Percentiles rank a stretch among this genome's conserved stretches.
These are phyloP conservation scores for Silene conica DNA, from an alignment of 148 eudicot genomes.

Conservation along the genomic window DNA sequence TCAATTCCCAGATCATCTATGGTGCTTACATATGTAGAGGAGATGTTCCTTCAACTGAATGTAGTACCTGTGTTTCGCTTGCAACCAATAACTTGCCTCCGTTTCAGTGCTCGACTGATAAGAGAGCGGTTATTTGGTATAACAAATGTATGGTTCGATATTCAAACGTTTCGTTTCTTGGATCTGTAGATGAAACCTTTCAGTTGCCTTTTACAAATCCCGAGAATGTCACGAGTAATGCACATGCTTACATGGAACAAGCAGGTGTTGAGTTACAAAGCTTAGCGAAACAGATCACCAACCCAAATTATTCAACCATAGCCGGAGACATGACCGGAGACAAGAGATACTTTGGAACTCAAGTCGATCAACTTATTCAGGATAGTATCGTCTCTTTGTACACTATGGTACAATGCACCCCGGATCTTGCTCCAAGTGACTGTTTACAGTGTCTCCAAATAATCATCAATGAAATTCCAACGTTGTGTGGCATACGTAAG, in stretches of 20 bases:
- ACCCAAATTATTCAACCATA: background rate
- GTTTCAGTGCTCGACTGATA: background rate
- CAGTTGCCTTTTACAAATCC: background rate
- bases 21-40: slow-evolving; percentile 32
- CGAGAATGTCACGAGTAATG: background rate
- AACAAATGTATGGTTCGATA: slow-evolving; percentile 16
- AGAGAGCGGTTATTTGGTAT: slow-evolving; percentile 27
- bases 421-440: slow-evolving; percentile 3
- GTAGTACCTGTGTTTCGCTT: slow-evolving; percentile 12
- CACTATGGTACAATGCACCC: slow-evolving; percentile 27
- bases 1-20: slow-evolving; percentile 11
- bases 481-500: background rate
- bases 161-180: slow-evolving; percentile 1
- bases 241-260: background rate
- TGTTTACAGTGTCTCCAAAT: slow-evolving; percentile 17
- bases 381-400: slow-evolving; percentile 15
- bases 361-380: background rate
- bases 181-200: background rate
- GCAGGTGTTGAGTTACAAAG: background rate
- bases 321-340: background rate
- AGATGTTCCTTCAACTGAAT: background rate
- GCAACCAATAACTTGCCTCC: slow-evolving; percentile 7
- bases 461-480: background rate
- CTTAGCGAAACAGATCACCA: slow-evolving; percentile 5
- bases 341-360: slow-evolving; percentile 19